phyloP scores from a whole-genome alignment of 176 grass and related monocot genomes.

The Carex myosuroides region DNA sequence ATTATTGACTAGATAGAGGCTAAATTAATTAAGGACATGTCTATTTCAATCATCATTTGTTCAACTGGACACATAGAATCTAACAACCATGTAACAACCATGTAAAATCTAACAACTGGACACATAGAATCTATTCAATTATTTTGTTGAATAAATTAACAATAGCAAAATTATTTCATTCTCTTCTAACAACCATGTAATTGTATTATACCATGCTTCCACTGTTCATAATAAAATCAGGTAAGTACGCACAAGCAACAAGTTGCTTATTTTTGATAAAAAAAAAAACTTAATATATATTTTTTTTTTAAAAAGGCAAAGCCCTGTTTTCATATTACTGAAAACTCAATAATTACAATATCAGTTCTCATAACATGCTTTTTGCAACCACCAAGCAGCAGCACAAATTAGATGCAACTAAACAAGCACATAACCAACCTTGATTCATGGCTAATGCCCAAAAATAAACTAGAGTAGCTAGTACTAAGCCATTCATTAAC shows the following conservation, averaged over 20 bases:
- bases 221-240: background rate
- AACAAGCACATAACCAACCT: no score
- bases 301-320: no score
- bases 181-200: slow-evolving; percentile 4
- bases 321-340: no score
- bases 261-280: background rate
- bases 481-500: no score
- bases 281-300: background rate
- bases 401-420: no score
- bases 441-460: no score
- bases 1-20: background rate
- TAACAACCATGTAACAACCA: no score
- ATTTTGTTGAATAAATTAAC: background rate
- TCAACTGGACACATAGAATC: background rate
- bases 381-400: no score
- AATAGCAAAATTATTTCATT: background rate
- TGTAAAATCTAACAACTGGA: no score
- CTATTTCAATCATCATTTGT: background rate
- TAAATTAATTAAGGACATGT: background rate
- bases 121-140: background rate
- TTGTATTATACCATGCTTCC: background rate
- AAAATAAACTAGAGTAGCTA: no score
- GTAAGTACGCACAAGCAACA: background rate
- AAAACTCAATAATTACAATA: no score
- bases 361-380: no score